These are phyloP conservation scores for Davidsoniella neocaledoniae DNA, from an alignment of 2,329 filamentous ascomycete species.

Conservation along the genomic window DNA sequence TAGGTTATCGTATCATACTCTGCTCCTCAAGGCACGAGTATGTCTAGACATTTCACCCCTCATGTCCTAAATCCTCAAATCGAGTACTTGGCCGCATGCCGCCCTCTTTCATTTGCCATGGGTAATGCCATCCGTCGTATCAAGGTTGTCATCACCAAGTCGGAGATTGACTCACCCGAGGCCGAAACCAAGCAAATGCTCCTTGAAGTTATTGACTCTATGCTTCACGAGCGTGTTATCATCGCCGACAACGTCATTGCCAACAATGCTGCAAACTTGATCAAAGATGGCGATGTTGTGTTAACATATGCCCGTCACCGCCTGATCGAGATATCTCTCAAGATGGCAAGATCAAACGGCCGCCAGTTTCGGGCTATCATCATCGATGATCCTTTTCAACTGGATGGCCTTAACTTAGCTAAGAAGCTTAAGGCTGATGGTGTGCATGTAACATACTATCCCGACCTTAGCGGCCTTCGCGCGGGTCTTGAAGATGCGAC, in stretches of 20 bases:
- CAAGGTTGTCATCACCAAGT: slow-evolving; percentile 79
- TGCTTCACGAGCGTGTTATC: slow-evolving; percentile 79
- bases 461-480: slow-evolving; percentile 57
- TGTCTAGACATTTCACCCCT: slow-evolving; percentile 79
- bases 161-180: slow-evolving; percentile 75
- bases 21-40: slow-evolving; percentile 67
- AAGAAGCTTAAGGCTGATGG: slow-evolving; percentile 50
- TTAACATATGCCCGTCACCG: slow-evolving; percentile 76
- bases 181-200: slow-evolving; percentile 64
- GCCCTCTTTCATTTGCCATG: slow-evolving; percentile 93
- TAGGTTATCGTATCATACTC: slow-evolving; percentile 87
- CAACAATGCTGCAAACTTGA: slow-evolving; percentile 54
- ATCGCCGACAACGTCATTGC: slow-evolving; percentile 78
- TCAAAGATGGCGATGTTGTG: slow-evolving; percentile 64
- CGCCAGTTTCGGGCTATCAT: slow-evolving; percentile 71
- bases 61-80: slow-evolving; percentile 91
- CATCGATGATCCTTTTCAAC: slow-evolving; percentile 51
- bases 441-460: slow-evolving; percentile 63
- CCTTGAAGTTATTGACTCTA: slow-evolving; percentile 67
- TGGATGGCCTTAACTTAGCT: slow-evolving; percentile 42
- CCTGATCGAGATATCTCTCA: slow-evolving; percentile 67
- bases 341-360: slow-evolving; percentile 52
- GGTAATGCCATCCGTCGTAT: slow-evolving; percentile 91
- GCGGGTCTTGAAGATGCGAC: slow-evolving; percentile 51
- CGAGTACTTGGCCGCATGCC: slow-evolving; percentile 79